These are phyloP conservation scores for Kluyveromyces nonfermentans DNA, from an alignment of 805 yeast species.

Conservation along the genomic window DNA sequence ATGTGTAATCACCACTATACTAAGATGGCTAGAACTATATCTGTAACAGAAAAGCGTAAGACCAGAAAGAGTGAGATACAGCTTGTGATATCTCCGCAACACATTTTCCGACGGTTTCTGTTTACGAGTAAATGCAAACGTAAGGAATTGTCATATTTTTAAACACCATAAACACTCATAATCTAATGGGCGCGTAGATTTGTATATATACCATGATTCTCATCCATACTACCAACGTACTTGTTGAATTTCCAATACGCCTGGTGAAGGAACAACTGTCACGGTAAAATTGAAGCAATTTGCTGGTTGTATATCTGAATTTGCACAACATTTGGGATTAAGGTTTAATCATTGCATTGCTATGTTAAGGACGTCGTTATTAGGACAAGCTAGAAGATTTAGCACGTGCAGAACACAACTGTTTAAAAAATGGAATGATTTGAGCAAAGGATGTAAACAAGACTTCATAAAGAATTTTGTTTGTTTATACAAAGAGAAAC, in stretches of 20 bases:
- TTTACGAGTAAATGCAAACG: no score
- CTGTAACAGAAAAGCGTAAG: background rate
- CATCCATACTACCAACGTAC: no score
- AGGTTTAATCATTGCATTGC: no score
- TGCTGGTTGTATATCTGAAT: no score
- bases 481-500: conserved; percentile 24
- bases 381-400: background rate
- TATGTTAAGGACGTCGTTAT: background rate
- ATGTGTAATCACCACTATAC: conserved; percentile 66
- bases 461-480: conserved; percentile 25
- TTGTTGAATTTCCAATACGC: no score
- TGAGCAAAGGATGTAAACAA: conserved; percentile 20
- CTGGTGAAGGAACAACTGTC: no score
- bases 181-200: no score
- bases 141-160: no score
- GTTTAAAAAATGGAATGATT: conserved; percentile 26
- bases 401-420: background rate
- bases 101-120: background rate
- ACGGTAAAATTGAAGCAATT: no score
- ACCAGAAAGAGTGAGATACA: background rate
- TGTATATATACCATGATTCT: no score
- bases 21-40: conserved; percentile 25
- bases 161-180: no score
- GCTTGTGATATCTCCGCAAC: background rate
- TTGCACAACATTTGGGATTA: no score